A percentile compares a stretch with the other conserved stretches of the same genome.
These are phyloP conservation scores for Linnemannia schmuckeri DNA, from an alignment of 192 early-diverging fungal species.

Conservation along the genomic window DNA sequence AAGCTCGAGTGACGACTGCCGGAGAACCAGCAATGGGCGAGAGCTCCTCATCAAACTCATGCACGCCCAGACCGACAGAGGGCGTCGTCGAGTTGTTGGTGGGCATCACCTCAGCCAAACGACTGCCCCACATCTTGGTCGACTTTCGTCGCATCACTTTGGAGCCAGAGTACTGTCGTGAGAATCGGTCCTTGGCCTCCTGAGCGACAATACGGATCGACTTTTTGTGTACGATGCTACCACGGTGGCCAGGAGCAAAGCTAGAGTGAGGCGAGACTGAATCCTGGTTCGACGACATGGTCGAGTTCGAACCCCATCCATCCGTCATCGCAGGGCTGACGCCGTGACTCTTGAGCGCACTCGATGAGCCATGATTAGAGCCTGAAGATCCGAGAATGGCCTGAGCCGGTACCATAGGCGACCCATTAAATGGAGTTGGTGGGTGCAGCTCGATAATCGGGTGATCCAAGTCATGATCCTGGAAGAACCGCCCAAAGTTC, in stretches of 20 bases:
- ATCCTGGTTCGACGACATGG: constrained; percentile 31
- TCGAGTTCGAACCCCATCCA: constrained; percentile 52
- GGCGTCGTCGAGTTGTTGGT: constrained; percentile 34
- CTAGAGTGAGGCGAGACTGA: constrained; percentile 21
- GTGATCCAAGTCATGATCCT: constrained; percentile 80
- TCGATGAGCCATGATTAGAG: constrained; percentile 18
- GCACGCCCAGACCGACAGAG: constrained; percentile 34
- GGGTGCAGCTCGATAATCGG: constrained; percentile 70
- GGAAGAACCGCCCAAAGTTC: constrained; percentile 80
- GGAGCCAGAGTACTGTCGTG: constrained; percentile 52
- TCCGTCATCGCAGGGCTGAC: constrained; percentile 48
- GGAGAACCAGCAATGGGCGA: constrained; percentile 43
- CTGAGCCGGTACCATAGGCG: constrained; percentile 47
- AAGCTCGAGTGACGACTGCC: constrained; percentile 39
- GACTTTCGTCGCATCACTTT: constrained; percentile 57
- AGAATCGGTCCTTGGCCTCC: constrained; percentile 63
- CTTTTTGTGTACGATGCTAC: constrained; percentile 58
- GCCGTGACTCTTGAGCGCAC: constrained; percentile 33
- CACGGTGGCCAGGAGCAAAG: constrained; percentile 35
- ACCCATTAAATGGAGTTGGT: constrained; percentile 25
- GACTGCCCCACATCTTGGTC: constrained; percentile 69
- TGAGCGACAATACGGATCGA: constrained; percentile 66
- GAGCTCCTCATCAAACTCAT: constrained; percentile 43
- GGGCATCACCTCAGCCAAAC: constrained; percentile 63
- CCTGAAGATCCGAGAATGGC: constrained; percentile 30